Evolutionary conservation across 2,329 filamentous ascomycete genomes (phyloP).

Genomic region (Cytospora schulzeri): DNA sequence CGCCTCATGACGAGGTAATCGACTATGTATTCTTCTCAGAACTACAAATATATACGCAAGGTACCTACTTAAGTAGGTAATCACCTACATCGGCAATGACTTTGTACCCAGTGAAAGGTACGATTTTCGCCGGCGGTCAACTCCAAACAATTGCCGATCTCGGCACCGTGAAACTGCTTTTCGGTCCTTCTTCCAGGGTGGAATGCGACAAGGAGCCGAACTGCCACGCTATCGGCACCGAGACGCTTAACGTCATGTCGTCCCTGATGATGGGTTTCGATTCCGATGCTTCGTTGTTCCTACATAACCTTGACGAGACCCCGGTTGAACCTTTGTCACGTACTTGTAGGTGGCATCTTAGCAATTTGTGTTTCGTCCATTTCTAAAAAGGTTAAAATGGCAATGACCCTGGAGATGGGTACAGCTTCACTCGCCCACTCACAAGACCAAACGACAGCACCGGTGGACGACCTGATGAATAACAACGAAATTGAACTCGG

Average conservation of each 20-base stretch:
- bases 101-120: too few species aligned
- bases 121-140: too few species aligned
- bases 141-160: conserved; percentile 39
- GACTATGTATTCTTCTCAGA: too few species aligned
- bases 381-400: not conserved
- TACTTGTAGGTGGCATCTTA: not conserved
- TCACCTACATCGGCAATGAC: too few species aligned
- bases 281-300: not conserved
- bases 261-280: not conserved
- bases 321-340: not conserved
- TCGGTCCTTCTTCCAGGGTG: conserved; percentile 39
- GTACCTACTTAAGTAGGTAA: too few species aligned
- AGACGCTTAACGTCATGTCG: not conserved
- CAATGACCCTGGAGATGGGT: not conserved
- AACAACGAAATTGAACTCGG: not conserved
- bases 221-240: not conserved
- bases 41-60: too few species aligned
- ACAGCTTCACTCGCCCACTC: not conserved
- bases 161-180: conserved; percentile 48
- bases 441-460: not conserved
- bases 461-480: not conserved
- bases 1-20: too few species aligned
- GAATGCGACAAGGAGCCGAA: not conserved
- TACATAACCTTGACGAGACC: not conserved
- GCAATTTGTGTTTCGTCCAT: not conserved